Percentiles rank a stretch among this genome's conserved stretches.
Evolutionary conservation across 192 early-diverging fungal species (phyloP).

Genomic region (Neocallimastix lanati): DNA sequence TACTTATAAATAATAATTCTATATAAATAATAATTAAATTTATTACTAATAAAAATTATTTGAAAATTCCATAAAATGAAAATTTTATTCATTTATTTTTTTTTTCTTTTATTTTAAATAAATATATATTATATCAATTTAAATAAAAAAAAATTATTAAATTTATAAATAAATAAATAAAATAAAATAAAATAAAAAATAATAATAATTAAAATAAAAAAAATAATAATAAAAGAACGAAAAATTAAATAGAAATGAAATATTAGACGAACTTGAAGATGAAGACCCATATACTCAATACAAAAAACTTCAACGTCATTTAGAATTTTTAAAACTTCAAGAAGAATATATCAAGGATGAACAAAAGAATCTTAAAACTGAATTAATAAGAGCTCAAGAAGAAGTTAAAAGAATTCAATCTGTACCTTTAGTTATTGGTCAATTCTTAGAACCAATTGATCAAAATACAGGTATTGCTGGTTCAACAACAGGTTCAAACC

Average conservation of each 20-base stretch:
- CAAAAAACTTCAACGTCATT: conserved; percentile 54
- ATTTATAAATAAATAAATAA: too few relatives aligned
- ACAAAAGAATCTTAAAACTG: conserved; percentile 88
- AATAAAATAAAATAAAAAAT: too few relatives aligned
- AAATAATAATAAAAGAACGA: not conserved
- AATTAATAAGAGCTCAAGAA: conserved; percentile 84
- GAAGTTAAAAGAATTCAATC: conserved; percentile 97
- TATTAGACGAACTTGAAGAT: not conserved
- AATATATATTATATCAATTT: too few relatives aligned
- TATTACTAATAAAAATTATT: too few relatives aligned
- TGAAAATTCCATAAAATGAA: too few relatives aligned
- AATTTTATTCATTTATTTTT: too few relatives aligned
- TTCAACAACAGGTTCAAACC: conserved; percentile 79
- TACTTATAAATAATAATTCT: too few relatives aligned
- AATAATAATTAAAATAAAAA: too few relatives aligned
- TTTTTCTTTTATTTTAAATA: too few relatives aligned
- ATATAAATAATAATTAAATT: too few relatives aligned
- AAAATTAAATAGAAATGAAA: not conserved
- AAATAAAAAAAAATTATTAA: too few relatives aligned
- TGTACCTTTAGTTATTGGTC: conserved; percentile 94
- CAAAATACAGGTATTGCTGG: conserved; percentile 88
- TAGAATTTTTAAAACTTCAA: conserved; percentile 90
- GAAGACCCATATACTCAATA: not conserved
- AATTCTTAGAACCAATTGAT: conserved; percentile 94
- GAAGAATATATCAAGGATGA: conserved; percentile 97